Conservation (phyloP, 169 alveolate species). For the Plasmodium berghei region DNA sequence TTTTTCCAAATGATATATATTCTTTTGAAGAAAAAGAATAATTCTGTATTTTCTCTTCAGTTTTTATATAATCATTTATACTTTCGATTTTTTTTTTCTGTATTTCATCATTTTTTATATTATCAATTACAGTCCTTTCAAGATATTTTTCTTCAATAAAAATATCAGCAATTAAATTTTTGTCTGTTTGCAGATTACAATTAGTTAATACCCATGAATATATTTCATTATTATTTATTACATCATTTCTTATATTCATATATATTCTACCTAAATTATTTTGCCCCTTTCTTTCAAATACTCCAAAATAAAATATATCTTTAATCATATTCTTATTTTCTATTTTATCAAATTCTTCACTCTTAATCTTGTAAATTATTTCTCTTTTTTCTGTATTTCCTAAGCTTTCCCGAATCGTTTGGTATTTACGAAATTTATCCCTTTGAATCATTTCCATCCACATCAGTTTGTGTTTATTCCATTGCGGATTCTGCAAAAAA, state of each 20-base stretch:
- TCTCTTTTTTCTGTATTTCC: conserved; percentile 74
- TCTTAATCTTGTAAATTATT: conserved; percentile 54
- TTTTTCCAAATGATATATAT: conserved; percentile 76
- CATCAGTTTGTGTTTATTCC: conserved; percentile 69
- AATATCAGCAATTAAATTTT: conserved; percentile 48
- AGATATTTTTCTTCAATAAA: conserved; percentile 50
- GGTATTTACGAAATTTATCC: conserved; percentile 80
- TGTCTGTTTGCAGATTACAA: conserved; percentile 73
- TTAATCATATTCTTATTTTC: conserved; percentile 76
- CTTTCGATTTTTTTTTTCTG: not conserved
- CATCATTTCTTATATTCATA: conserved; percentile 79
- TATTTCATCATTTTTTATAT: conserved; percentile 21
- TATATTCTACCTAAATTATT: conserved; percentile 81
- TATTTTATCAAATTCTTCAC: conserved; percentile 66
- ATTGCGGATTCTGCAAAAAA: conserved; percentile 77
- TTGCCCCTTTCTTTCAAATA: conserved; percentile 79
- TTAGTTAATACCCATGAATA: conserved; percentile 63
- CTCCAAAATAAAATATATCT: conserved; percentile 78
- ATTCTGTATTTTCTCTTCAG: conserved; percentile 51
- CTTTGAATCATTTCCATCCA: conserved; percentile 81
- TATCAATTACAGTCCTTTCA: conserved; percentile 38
- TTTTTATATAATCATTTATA: not conserved
- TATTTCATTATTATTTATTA: conserved; percentile 53
- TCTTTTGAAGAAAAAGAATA: conserved; percentile 49
- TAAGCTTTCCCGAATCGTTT: conserved; percentile 60